phyloP scores from a whole-genome alignment of 306 rosid species.

The Ormosia emarginata region DNA sequence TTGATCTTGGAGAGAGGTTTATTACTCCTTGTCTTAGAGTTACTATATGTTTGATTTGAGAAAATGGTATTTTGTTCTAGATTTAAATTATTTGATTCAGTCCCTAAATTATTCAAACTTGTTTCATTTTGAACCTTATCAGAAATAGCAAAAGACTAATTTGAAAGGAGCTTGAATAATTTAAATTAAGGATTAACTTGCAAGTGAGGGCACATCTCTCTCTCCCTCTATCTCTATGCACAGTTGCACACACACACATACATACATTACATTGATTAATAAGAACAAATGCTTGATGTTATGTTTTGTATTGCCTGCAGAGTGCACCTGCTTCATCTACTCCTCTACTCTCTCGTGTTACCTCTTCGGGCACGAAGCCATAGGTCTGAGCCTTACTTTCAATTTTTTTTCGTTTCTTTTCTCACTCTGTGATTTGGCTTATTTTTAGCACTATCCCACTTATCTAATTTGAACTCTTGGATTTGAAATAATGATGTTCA shows the following conservation, averaged over 20 bases:
- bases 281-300: slow-evolving; percentile 19
- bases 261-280: neutral
- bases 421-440: no score
- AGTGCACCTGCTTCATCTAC: slow-evolving; percentile 59
- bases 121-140: no score
- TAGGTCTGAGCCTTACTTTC: no score
- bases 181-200: neutral
- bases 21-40: neutral
- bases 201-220: no score
- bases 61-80: neutral
- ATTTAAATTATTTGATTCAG: neutral
- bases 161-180: neutral
- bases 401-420: no score
- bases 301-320: slow-evolving; percentile 46
- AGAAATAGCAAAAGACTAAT: no score
- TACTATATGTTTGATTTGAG: neutral
- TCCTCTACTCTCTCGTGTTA: no score
- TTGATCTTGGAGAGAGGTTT: neutral
- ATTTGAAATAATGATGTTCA: no score
- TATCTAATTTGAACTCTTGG: no score
- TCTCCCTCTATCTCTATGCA: neutral
- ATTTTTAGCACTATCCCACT: no score
- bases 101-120: neutral
- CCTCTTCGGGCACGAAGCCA: no score
- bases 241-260: neutral